Evolutionary conservation across 2,329 filamentous ascomycete genomes (phyloP), one percentile per base, ranked within the genome.

Genomic region (Exophiala sideris): DNA sequence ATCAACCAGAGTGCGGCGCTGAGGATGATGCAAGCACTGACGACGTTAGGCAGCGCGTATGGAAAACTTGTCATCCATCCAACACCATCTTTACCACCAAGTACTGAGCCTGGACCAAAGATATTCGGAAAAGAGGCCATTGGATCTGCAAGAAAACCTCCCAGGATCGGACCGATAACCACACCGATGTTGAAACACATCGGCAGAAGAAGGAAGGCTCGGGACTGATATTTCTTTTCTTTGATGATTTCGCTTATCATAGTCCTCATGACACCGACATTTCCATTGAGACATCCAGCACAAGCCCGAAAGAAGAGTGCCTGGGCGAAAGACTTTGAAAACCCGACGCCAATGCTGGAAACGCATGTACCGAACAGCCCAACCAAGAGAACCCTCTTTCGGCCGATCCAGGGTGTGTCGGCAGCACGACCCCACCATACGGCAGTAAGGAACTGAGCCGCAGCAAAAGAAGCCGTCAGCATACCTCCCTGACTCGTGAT

Each of bases 401-500:
- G 80, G 1, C 90, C 91, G 53, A 81, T 79, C 51, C 73, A 75
- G 35, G 81, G 80, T 5, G 86, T 83, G 64, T 85, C 82, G 1
- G 82, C 81, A 3, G 91, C 72, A 0, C 86, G 78, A 0, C 90
- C 90, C 90, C 90, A 95, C 56, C 89, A 70, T 68, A 95, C 85
- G 2, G 89, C 89, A 1, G 89, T 95, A 18, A 89, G 67, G 65
- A 92, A 92, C 68, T 96, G 90, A 0, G 87, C 86, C 0, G 85
- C 86, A 0, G 88, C 91, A 67, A 95, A 95, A 36, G 84, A 85
- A 10, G 87, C 89, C 45, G 88, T 84, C 20, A 95, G 75, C 2
- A 95, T 73, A 36, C 90, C 90, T 1, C 88, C 87, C 68, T 94
- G 89, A 16, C 80, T 78, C 0, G 90, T 83, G 61, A 95, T 91